These are phyloP conservation scores for Neonectria hederae DNA, from an alignment of 2,329 filamentous ascomycete genomes.

Conservation along the genomic window DNA sequence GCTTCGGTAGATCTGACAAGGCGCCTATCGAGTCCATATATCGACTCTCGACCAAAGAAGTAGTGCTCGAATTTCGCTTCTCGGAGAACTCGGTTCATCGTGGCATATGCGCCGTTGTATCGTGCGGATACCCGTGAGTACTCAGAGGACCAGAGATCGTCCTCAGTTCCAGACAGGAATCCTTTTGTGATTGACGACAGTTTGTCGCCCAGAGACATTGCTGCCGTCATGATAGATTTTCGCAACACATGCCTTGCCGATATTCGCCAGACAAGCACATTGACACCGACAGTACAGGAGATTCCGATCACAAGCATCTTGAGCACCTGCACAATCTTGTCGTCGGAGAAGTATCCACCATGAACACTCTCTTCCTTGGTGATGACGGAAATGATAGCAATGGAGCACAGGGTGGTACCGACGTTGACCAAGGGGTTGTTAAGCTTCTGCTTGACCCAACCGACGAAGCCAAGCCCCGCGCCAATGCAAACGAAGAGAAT, in stretches of 20 bases:
- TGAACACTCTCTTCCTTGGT: slow-evolving; percentile 93
- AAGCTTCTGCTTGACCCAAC: slow-evolving; percentile 84
- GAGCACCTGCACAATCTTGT: slow-evolving; percentile 82
- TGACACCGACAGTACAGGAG: slow-evolving; percentile 74
- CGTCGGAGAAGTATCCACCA: slow-evolving; percentile 80
- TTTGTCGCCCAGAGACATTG: slow-evolving; percentile 81
- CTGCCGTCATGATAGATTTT: slow-evolving; percentile 75
- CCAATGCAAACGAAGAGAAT: slow-evolving; percentile 87
- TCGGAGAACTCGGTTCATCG: slow-evolving; percentile 78
- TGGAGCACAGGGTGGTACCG: slow-evolving; percentile 83
- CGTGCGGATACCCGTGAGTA: slow-evolving; percentile 70
- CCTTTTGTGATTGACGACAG: slow-evolving; percentile 82
- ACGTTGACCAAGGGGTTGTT: slow-evolving; percentile 85
- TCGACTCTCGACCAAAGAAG: slow-evolving; percentile 78
- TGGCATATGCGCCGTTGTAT: slow-evolving; percentile 74
- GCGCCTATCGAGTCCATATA: slow-evolving; percentile 81
- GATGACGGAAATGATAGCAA: slow-evolving; percentile 88
- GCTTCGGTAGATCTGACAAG: slow-evolving; percentile 86
- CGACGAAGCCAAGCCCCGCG: slow-evolving; percentile 85
- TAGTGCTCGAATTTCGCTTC: slow-evolving; percentile 94
- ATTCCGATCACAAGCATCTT: slow-evolving; percentile 88
- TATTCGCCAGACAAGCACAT: slow-evolving; percentile 79
- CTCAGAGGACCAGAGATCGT: slow-evolving; percentile 73
- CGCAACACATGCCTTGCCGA: slow-evolving; percentile 80
- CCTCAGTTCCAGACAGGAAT: slow-evolving; percentile 84